Evolutionary conservation across 768 basidiomycete genomes (phyloP), one percentile per base, ranked within the genome.

Genomic region (Auriculariales sp.): DNA sequence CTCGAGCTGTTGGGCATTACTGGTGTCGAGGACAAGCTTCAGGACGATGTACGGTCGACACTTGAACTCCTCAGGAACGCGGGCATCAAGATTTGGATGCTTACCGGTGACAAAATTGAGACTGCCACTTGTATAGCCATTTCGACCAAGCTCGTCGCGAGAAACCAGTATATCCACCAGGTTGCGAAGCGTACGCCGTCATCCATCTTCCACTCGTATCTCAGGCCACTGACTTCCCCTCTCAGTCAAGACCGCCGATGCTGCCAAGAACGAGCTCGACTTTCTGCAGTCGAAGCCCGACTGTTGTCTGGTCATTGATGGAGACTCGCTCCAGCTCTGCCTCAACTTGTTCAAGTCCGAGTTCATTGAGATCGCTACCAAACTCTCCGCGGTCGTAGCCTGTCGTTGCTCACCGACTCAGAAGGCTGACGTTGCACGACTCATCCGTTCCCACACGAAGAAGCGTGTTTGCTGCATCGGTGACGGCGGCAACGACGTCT

Each of bases 61-160:
- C 67, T 99, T 51, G 95, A 98, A 66, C 61, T 98, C 48, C 64
- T 99, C 54, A 70, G 93, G 56, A 98, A 98, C 62, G 95, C 94
- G 0, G 94, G 94, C 3, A 81, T 99, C 66, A 95, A 88, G 73
- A 98, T 99, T 52, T 99, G 95, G 95, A 98, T 98, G 95, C 71
- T 98, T 58, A 99, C 95, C 0, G 94, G 95, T 1, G 95, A 99
- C 66, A 99, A 98, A 70, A 90, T 98, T 46, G 95, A 99, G 70
- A 99, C 95, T 3, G 95, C 95, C 3, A 83, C 93, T 31, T 94
- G 92, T 64, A 99, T 99, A 59, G 93, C 94, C 3, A 91, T 98
- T 54, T 95, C 92, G 31, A 95, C 89, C 5, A 98, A 98, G 62
- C 69, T 98, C 47, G 95, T 98, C 6, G 83, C 89, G 22, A 74